phyloP scores from a whole-genome alignment of 2,329 filamentous ascomycete species.

The Trichocomaceae sp. region DNA sequence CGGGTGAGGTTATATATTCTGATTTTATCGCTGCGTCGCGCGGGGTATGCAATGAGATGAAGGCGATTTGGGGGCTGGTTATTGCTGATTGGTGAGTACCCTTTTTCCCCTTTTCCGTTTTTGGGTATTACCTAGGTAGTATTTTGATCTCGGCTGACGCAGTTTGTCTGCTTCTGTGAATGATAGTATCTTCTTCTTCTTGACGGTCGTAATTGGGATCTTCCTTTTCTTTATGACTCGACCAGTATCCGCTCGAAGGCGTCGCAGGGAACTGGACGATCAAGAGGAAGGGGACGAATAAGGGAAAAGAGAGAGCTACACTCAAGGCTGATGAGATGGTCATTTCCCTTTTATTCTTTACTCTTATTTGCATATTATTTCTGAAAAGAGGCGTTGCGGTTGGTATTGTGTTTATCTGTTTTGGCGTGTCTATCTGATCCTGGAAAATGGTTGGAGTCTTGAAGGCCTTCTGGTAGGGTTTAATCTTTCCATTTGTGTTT shows the following conservation, averaged over 20 bases:
- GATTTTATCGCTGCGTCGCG: constrained; percentile 56
- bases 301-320: neutral
- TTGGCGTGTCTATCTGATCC: neutral
- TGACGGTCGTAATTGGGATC: constrained; percentile 53
- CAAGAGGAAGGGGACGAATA: constrained; percentile 11
- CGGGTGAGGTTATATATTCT: constrained; percentile 34
- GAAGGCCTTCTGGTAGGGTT: neutral
- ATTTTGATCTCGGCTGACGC: neutral
- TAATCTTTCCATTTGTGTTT: neutral
- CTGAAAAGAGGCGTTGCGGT: neutral
- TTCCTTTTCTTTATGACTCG: constrained; percentile 55
- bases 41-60: constrained; percentile 72
- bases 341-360: neutral
- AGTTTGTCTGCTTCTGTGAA: neutral
- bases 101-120: no score
- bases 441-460: neutral
- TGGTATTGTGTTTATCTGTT: neutral
- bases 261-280: constrained; percentile 15
- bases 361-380: neutral
- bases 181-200: constrained; percentile 57
- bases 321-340: neutral
- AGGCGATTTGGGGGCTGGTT: constrained; percentile 78
- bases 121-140: neutral
- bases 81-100: constrained; percentile 63
- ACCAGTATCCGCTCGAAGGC: neutral